Conservation (phyloP, 768 basidiomycete genomes). For the Trametes cingulata region DNA sequence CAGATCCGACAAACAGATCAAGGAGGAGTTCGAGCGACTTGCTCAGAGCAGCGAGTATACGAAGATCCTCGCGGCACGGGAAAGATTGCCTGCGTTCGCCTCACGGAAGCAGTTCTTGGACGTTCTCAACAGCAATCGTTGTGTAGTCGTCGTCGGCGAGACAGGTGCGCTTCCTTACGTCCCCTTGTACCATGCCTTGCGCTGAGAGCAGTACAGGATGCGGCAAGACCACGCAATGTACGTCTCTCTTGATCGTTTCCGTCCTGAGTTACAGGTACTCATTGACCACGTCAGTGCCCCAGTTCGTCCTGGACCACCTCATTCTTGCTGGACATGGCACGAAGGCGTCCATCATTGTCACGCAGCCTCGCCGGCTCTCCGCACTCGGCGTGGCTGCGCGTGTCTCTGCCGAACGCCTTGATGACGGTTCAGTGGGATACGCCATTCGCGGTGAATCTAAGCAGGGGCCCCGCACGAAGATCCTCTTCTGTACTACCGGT, state of each 20-base stretch:
- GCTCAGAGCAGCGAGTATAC: conserved; percentile 49
- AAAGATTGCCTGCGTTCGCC: conserved; percentile 75
- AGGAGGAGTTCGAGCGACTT: conserved; percentile 51
- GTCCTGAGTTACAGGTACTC: neutral
- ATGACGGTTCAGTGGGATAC: conserved; percentile 84
- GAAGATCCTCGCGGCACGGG: conserved; percentile 55
- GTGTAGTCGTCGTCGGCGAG: conserved; percentile 87
- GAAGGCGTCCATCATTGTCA: conserved; percentile 74
- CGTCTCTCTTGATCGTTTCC: conserved; percentile 16
- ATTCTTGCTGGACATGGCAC: conserved; percentile 64
- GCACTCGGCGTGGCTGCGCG: conserved; percentile 88
- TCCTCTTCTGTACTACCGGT: conserved; percentile 93
- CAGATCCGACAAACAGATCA: conserved; percentile 51
- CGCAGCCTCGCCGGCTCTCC: conserved; percentile 87
- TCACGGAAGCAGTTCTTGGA: conserved; percentile 63
- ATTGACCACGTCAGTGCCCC: conserved; percentile 58
- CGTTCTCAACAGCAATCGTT: conserved; percentile 56
- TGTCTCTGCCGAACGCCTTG: conserved; percentile 77
- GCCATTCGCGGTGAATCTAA: conserved; percentile 86
- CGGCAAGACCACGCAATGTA: conserved; percentile 89
- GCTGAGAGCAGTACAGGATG: conserved; percentile 49
- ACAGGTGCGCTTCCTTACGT: conserved; percentile 52
- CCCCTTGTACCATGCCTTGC: neutral
- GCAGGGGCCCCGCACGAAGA: conserved; percentile 61
- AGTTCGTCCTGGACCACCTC: conserved; percentile 85